Conservation (phyloP, 2,329 filamentous ascomycete genomes). For the Aureobasidium sp. region DNA sequence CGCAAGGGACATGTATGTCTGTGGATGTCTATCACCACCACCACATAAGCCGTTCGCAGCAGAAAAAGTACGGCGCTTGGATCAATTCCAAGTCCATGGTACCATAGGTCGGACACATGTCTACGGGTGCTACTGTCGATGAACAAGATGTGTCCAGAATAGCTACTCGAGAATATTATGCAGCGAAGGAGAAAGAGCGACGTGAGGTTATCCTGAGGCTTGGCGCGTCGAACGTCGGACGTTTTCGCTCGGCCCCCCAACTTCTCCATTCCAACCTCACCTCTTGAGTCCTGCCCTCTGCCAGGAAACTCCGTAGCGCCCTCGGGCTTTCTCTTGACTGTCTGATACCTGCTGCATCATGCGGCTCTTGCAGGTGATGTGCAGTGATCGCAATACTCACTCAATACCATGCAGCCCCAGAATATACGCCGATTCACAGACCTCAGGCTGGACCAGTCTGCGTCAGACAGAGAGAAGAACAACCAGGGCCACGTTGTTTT, state of each 20-base stretch:
- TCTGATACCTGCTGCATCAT: conserved; percentile 2
- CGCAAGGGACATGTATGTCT: neutral
- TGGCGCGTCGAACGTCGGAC: conserved; percentile 6
- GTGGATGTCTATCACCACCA: neutral
- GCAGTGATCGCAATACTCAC: neutral
- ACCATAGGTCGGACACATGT: neutral
- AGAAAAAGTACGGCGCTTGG: neutral
- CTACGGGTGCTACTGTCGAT: neutral
- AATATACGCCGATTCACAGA: neutral
- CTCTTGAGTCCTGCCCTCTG: neutral
- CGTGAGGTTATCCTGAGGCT: neutral
- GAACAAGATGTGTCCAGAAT: neutral
- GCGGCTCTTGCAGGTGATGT: conserved; percentile 3
- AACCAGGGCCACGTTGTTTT: neutral
- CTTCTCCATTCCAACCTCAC: conserved; percentile 8
- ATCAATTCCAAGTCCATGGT: neutral
- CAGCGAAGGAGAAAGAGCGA: neutral
- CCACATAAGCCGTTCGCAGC: neutral
- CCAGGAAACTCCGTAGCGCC: conserved; percentile 8
- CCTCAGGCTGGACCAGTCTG: neutral
- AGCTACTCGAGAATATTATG: neutral
- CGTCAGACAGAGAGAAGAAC: neutral
- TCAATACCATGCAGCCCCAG: neutral
- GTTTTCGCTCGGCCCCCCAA: conserved; percentile 6
- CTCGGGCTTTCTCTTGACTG: neutral